Evolutionary conservation across 768 basidiomycete genomes (phyloP).

Genomic region (Mycena rosella): DNA sequence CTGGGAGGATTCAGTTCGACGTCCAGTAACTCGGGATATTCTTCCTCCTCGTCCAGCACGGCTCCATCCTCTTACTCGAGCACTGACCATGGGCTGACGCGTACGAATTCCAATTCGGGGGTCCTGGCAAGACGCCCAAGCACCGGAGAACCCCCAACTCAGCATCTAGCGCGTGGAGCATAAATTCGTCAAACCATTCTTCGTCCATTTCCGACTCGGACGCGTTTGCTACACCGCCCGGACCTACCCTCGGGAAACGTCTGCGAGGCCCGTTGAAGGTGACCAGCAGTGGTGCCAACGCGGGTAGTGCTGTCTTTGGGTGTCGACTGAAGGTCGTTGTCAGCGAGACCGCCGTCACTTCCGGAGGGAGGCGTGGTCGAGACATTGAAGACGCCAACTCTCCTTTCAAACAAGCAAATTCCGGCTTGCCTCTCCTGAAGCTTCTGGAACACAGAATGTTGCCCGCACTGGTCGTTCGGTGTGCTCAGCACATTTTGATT

Average conservation of each 20-base stretch:
- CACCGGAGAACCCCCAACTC: conserved; percentile 69
- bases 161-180: conserved; percentile 69
- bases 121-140: conserved; percentile 51
- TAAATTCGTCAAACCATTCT: conserved; percentile 60
- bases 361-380: conserved; percentile 41
- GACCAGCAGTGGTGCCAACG: conserved; percentile 48
- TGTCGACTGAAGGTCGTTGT: conserved; percentile 68
- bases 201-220: conserved; percentile 65
- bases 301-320: conserved; percentile 76
- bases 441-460: conserved; percentile 65
- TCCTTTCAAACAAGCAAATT: conserved; percentile 36
- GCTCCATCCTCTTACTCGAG: conserved; percentile 55
- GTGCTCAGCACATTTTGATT: conserved; percentile 82
- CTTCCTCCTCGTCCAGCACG: conserved; percentile 61
- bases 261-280: conserved; percentile 66
- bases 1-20: conserved; percentile 61
- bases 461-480: conserved; percentile 84
- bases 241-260: conserved; percentile 66
- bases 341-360: conserved; percentile 64
- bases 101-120: conserved; percentile 57
- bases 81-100: conserved; percentile 49
- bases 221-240: conserved; percentile 52
- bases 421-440: conserved; percentile 44
- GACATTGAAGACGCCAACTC: conserved; percentile 29
- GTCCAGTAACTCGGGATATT: conserved; percentile 58